Conservation (phyloP, 345 rosid genomes). For the Lumnitzera littorea region DNA sequence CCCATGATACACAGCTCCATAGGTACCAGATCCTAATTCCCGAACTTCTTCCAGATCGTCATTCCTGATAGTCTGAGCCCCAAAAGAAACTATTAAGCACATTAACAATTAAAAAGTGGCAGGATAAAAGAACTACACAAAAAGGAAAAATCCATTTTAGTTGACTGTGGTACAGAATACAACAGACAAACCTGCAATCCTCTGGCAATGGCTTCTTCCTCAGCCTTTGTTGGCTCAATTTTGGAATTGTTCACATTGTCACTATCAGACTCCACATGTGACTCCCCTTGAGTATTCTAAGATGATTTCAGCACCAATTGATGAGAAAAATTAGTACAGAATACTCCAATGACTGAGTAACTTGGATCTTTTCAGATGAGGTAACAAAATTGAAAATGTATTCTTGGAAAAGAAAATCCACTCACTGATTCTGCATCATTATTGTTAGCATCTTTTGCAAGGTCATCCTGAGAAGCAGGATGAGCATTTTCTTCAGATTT, state of each 20-base stretch:
- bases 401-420: too few relatives aligned
- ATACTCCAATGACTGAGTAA: too few relatives aligned
- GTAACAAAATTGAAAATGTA: too few relatives aligned
- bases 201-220: slow-evolving; percentile 83
- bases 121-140: slow-evolving; percentile 6
- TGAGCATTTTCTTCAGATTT: too few relatives aligned
- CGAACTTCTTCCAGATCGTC: slow-evolving; percentile 96
- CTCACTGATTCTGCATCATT: too few relatives aligned
- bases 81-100: not conserved
- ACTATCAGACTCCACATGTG: slow-evolving; percentile 58
- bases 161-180: not conserved
- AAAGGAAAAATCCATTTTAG: not conserved
- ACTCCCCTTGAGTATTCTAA: slow-evolving; percentile 61
- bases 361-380: too few relatives aligned
- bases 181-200: slow-evolving; percentile 74
- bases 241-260: slow-evolving; percentile 42
- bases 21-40: slow-evolving; percentile 89
- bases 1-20: slow-evolving; percentile 96
- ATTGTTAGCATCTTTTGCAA: too few relatives aligned
- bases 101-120: not conserved
- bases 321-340: slow-evolving; percentile 6
- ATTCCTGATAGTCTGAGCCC: slow-evolving; percentile 64
- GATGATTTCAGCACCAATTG: slow-evolving; percentile 22
- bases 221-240: slow-evolving; percentile 94
- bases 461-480: too few relatives aligned